Conservation (phyloP, 371 early-diverging fungal species). For the Smittium culicis region DNA sequence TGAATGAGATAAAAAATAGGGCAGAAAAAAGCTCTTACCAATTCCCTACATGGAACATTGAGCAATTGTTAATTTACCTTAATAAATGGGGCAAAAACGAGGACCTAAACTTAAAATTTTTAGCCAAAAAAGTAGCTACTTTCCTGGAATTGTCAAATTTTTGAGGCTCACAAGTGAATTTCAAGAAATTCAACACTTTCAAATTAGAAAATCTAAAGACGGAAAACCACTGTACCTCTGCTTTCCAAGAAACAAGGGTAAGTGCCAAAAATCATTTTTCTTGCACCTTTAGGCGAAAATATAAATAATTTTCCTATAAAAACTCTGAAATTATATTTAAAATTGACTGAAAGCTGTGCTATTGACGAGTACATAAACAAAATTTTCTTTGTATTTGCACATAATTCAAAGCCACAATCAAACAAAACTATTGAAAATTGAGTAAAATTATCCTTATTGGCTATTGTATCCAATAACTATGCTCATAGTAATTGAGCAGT, state of each 20-base stretch:
- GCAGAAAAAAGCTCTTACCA: neutral
- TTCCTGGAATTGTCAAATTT: neutral
- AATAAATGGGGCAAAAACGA: neutral
- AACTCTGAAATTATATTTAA: constrained; percentile 2
- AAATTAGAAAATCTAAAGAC: neutral
- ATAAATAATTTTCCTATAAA: constrained; percentile 2
- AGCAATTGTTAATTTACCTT: neutral
- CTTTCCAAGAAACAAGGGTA: constrained; percentile 1
- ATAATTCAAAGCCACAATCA: neutral
- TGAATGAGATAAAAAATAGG: neutral
- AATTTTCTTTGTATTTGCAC: constrained; percentile 2
- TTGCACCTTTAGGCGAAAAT: neutral
- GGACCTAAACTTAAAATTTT: neutral
- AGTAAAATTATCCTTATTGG: neutral
- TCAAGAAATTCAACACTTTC: neutral
- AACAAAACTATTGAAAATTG: neutral
- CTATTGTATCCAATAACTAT: neutral
- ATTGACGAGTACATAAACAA: neutral
- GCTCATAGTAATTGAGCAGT: constrained; percentile 2
- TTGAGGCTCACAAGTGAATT: neutral
- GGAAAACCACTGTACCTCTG: neutral
- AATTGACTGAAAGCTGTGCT: constrained; percentile 2
- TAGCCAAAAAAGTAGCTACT: constrained; percentile 1
- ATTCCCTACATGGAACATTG: neutral
- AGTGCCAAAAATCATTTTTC: neutral